Conservation (phyloP, 768 basidiomycete species). For the Neoboletus brunneissimus region DNA sequence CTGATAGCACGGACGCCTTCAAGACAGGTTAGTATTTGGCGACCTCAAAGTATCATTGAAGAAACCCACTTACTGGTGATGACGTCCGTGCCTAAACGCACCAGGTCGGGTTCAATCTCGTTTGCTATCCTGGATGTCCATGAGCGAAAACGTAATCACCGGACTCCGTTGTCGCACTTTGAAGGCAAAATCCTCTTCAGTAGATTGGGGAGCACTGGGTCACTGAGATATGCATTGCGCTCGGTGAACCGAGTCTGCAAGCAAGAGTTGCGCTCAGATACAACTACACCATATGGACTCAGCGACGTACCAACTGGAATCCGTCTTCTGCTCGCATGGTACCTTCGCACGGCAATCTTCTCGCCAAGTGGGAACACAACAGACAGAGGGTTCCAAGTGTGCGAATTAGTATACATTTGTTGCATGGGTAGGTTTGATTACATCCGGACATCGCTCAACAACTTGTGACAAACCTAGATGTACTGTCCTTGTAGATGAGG, state of each 20-base stretch:
- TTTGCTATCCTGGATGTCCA: slow-evolving; percentile 36
- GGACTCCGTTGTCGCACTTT: slow-evolving; percentile 29
- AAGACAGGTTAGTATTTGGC: background rate
- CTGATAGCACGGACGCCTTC: slow-evolving; percentile 54
- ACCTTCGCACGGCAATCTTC: background rate
- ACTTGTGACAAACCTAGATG: background rate
- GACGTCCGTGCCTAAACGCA: slow-evolving; percentile 54
- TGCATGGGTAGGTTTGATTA: background rate
- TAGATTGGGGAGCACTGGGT: slow-evolving; percentile 60
- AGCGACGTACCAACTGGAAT: slow-evolving; percentile 51
- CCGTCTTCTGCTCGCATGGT: slow-evolving; percentile 65
- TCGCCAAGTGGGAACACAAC: background rate
- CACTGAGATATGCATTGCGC: slow-evolving; percentile 58
- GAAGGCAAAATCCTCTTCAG: slow-evolving; percentile 55
- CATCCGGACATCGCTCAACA: background rate
- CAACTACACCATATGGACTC: background rate
- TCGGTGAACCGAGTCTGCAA: slow-evolving; percentile 51
- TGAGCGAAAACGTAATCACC: background rate
- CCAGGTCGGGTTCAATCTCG: slow-evolving; percentile 61
- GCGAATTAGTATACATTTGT: slow-evolving; percentile 5
- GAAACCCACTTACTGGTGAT: slow-evolving; percentile 43
- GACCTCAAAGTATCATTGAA: background rate
- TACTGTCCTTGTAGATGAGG: slow-evolving; percentile 1
- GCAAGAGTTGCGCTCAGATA: background rate
- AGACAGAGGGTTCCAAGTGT: background rate